Conservation (phyloP, 1,284 basidiomycete genomes). For the Ceratobasidium sp. region DNA sequence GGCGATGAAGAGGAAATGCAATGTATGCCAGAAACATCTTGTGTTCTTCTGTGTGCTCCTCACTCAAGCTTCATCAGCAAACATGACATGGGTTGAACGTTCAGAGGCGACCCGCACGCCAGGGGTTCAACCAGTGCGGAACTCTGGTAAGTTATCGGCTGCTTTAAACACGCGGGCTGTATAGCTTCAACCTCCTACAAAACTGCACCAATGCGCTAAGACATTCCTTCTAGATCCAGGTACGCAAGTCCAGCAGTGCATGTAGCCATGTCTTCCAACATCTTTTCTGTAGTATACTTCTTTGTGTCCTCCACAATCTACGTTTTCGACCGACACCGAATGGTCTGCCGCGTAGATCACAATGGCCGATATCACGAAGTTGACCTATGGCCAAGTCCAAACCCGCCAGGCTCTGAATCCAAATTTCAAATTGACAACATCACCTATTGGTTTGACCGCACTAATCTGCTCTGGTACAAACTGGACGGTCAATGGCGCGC, state of each 20-base stretch:
- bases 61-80: too few relatives aligned
- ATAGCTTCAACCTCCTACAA: conserved; percentile 8
- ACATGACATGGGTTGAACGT: too few relatives aligned
- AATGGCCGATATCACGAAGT: not conserved
- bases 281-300: not conserved
- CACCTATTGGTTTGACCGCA: conserved; percentile 18
- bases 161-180: too few relatives aligned
- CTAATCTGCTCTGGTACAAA: conserved; percentile 18
- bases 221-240: not conserved
- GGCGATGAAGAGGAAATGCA: too few relatives aligned
- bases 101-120: too few relatives aligned
- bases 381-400: not conserved
- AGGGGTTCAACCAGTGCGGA: too few relatives aligned
- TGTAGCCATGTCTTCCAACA: not conserved
- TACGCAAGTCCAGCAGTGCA: not conserved
- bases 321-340: conserved; percentile 9
- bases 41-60: too few relatives aligned
- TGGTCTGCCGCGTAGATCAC: conserved; percentile 11
- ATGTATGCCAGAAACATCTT: too few relatives aligned
- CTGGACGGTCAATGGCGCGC: not conserved
- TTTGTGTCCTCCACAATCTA: conserved; percentile 13
- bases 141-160: too few relatives aligned
- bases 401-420: conserved; percentile 7
- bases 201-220: not conserved
- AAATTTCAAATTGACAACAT: conserved; percentile 12